Percentiles rank a stretch among this genome's conserved stretches.
Evolutionary conservation across 805 yeast genomes (phyloP).

Genomic region (Teunomyces gatunensis): DNA sequence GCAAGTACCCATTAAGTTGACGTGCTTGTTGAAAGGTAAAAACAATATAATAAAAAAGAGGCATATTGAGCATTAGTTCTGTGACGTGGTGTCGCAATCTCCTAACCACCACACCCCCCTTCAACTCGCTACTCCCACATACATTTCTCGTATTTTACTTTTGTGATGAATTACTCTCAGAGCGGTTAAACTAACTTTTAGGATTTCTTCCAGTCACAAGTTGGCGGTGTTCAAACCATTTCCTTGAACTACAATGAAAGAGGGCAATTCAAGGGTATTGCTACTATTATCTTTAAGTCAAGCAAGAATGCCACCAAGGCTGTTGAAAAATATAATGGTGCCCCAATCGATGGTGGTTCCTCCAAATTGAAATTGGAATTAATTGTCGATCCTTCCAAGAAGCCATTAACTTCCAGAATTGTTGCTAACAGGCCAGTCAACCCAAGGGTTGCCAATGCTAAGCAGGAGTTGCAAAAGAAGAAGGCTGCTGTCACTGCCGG

Average conservation of each 20-base stretch:
- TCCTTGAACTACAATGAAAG: constrained; percentile 76
- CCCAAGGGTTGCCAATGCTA: constrained; percentile 21
- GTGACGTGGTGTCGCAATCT: background rate
- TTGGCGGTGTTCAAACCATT: constrained; percentile 79
- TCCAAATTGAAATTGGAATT: constrained; percentile 74
- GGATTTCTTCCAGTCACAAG: constrained; percentile 86
- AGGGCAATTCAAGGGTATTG: constrained; percentile 90
- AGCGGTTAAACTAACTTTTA: constrained; percentile 36
- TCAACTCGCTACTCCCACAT: background rate
- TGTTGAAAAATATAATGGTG: constrained; percentile 81
- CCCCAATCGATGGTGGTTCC: constrained; percentile 88
- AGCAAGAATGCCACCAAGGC: constrained; percentile 73
- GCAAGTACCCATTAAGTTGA: constrained; percentile 2
- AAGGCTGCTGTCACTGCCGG: constrained; percentile 23
- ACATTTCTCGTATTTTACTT: constrained; percentile 3
- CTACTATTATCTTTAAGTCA: constrained; percentile 75
- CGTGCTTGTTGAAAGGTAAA: background rate
- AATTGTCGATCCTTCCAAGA: constrained; percentile 78
- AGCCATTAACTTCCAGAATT: constrained; percentile 74
- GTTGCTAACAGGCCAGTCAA: constrained; percentile 41
- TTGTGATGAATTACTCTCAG: constrained; percentile 1
- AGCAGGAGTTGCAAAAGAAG: constrained; percentile 26
- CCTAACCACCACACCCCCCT: background rate
- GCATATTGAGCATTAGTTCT: constrained; percentile 2
- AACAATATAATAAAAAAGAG: background rate